Conservation (phyloP, 2,329 filamentous ascomycete species). For the Penicillium sp. region DNA sequence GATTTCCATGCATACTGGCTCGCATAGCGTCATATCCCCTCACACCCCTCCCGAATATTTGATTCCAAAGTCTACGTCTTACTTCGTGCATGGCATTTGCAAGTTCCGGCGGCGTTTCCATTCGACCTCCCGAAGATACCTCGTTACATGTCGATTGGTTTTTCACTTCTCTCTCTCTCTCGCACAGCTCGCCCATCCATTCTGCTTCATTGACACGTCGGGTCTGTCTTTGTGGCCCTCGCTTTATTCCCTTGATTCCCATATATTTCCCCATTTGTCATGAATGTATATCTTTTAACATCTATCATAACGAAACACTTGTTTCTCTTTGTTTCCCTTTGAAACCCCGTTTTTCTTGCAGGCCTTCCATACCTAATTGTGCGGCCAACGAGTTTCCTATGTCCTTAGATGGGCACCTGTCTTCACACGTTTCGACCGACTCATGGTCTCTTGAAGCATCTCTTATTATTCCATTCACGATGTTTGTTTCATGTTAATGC, state of each 20-base stretch:
- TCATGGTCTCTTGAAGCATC: slow-evolving; percentile 22
- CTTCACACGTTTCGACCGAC: slow-evolving; percentile 14
- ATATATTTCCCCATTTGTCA: slow-evolving; percentile 13
- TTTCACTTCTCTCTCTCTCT: slow-evolving; percentile 6
- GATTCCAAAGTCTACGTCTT: slow-evolving; percentile 28
- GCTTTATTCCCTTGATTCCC: slow-evolving; percentile 9
- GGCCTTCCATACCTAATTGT: slow-evolving; percentile 23
- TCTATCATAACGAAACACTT: slow-evolving; percentile 11
- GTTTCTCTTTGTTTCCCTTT: slow-evolving; percentile 1
- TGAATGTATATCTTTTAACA: slow-evolving; percentile 25
- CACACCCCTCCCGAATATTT: slow-evolving; percentile 23
- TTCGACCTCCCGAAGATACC: slow-evolving; percentile 38
- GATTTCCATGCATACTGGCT: slow-evolving; percentile 35
- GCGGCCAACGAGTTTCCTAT: slow-evolving; percentile 36
- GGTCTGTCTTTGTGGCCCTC: neutral
- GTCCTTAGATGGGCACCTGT: slow-evolving; percentile 29
- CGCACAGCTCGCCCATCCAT: slow-evolving; percentile 10
- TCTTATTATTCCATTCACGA: slow-evolving; percentile 19
- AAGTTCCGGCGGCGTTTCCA: slow-evolving; percentile 38
- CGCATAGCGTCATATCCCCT: slow-evolving; percentile 38
- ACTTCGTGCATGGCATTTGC: slow-evolving; percentile 37
- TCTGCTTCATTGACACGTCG: neutral
- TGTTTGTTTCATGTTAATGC: slow-evolving; percentile 18
- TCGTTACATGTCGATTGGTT: slow-evolving; percentile 30
- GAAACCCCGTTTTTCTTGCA: slow-evolving; percentile 1